Conservation (phyloP, 305 asterid genomes). For the Caryopteris hybrid region DNA sequence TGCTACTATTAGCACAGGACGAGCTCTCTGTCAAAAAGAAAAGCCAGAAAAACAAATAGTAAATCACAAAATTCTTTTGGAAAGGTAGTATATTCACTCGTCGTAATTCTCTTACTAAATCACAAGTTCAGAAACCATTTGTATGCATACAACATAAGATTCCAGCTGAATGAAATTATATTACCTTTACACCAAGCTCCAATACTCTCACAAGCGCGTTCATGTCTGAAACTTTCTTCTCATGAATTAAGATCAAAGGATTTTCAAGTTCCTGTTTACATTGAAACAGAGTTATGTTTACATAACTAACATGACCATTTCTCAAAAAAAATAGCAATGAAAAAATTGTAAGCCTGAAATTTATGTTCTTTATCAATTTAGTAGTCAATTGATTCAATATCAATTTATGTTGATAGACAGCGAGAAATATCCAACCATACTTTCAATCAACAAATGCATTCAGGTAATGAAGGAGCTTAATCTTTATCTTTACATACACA, state of each 20-base stretch:
- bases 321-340: neutral
- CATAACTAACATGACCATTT: neutral
- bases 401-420: neutral
- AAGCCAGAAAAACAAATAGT: constrained; percentile 10
- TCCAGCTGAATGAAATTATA: constrained; percentile 3
- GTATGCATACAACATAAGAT: neutral
- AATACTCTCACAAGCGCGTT: constrained; percentile 57
- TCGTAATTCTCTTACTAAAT: neutral
- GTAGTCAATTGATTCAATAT: neutral
- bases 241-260: constrained; percentile 81
- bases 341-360: neutral
- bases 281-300: constrained; percentile 18
- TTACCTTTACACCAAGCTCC: constrained; percentile 82
- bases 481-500: constrained; percentile 54
- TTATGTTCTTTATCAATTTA: neutral
- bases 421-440: neutral
- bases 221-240: constrained; percentile 83
- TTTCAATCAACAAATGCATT: constrained; percentile 4
- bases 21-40: constrained; percentile 43
- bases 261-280: constrained; percentile 83
- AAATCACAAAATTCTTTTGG: constrained; percentile 2
- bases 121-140: neutral
- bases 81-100: neutral
- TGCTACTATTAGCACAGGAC: constrained; percentile 75
- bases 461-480: constrained; percentile 2